Percentiles rank a stretch among this genome's conserved stretches.
phyloP scores from a whole-genome alignment of 306 rosid genomes.

The Begonia fuchsioides region DNA sequence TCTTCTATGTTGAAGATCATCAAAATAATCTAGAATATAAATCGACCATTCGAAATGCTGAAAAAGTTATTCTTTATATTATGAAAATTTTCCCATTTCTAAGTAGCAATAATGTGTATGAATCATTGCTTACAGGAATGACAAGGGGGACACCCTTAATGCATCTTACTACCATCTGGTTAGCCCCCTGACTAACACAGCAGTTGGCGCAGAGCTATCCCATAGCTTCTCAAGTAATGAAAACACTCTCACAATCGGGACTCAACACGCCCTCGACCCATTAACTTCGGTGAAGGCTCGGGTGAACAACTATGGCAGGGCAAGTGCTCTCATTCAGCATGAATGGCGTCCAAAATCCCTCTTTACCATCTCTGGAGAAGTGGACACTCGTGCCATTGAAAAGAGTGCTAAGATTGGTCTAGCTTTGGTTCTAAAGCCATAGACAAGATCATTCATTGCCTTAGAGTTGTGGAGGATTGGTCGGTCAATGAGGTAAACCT shows the following conservation, averaged over 20 bases:
- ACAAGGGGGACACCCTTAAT: slow-evolving; percentile 57
- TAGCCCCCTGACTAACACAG: slow-evolving; percentile 71
- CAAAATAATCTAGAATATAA: no score
- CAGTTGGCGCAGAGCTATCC: slow-evolving; percentile 81
- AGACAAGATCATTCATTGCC: slow-evolving; percentile 1
- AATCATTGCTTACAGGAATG: slow-evolving; percentile 36
- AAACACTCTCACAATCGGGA: slow-evolving; percentile 60
- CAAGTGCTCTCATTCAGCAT: slow-evolving; percentile 77
- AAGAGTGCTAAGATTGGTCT: slow-evolving; percentile 91
- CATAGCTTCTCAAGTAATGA: slow-evolving; percentile 69
- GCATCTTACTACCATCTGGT: slow-evolving; percentile 76
- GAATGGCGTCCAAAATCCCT: slow-evolving; percentile 74
- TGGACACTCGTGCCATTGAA: slow-evolving; percentile 62
- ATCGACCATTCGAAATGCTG: no score
- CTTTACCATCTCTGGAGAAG: slow-evolving; percentile 76
- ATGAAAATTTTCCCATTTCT: no score
- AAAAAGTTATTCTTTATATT: no score
- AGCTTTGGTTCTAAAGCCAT: slow-evolving; percentile 81
- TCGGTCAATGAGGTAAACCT: slow-evolving; percentile 1
- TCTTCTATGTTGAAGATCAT: no score
- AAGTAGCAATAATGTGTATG: no score
- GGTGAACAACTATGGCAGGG: slow-evolving; percentile 69
- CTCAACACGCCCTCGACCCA: slow-evolving; percentile 80
- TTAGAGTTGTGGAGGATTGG: slow-evolving; percentile 6
- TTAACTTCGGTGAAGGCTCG: slow-evolving; percentile 71